These are phyloP conservation scores for Rhytidiadelphus loreus DNA, from an alignment of 225 moss, liverwort and hornwort genomes.

Conservation along the genomic window DNA sequence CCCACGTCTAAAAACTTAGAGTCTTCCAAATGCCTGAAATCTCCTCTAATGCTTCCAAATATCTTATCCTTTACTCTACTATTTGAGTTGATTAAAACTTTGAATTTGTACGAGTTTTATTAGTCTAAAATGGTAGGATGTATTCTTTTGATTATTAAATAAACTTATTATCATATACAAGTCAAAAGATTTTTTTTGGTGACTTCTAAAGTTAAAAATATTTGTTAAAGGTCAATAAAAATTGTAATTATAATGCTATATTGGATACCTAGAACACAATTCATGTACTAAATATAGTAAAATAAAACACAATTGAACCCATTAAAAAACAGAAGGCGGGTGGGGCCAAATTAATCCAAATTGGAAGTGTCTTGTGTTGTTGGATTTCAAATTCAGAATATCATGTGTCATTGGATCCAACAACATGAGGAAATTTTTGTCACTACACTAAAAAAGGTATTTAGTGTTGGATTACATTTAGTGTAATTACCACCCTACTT, in stretches of 20 bases:
- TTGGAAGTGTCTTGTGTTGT: neutral
- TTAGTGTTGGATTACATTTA: too few relatives aligned
- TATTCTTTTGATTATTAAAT: neutral
- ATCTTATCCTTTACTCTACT: neutral
- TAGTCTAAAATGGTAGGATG: neutral
- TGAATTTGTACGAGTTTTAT: neutral
- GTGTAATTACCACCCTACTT: too few relatives aligned
- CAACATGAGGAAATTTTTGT: neutral
- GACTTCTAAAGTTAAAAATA: neutral
- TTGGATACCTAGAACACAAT: too few relatives aligned
- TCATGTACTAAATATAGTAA: neutral
- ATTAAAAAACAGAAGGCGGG: fast-evolving
- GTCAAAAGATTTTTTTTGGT: neutral
- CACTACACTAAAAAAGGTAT: too few relatives aligned
- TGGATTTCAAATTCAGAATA: neutral
- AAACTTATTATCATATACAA: neutral
- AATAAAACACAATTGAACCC: neutral
- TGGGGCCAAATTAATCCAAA: too few relatives aligned
- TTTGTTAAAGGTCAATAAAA: neutral
- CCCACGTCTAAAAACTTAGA: too few relatives aligned
- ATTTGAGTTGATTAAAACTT: neutral
- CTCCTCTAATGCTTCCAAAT: too few relatives aligned
- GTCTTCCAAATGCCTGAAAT: too few relatives aligned
- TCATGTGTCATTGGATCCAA: neutral
- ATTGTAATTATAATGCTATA: neutral